Evolutionary conservation across 2,329 filamentous ascomycete genomes (phyloP), one percentile per base, ranked within the genome.

Genomic region (Pseudogymnoascus sp.): DNA sequence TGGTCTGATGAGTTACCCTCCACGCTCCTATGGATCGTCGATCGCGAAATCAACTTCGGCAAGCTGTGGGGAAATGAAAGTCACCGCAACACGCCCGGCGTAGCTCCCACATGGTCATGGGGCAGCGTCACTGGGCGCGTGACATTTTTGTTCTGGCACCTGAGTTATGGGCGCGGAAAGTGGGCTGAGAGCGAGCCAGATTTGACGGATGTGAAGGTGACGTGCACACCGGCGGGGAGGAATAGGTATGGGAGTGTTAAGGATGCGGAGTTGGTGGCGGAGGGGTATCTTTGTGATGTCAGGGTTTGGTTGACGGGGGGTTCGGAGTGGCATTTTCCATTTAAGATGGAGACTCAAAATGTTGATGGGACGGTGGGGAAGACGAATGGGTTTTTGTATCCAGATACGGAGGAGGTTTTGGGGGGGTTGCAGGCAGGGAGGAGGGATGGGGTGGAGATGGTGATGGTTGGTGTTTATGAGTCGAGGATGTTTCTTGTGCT

Each of bases 1-100:
- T 67, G 65, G 65, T 55, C 49, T 2, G 49, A 55, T 33, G 49
- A 55, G 28, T 4, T 55, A 2, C 49, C 49, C 4, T 55, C 49
- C n/a, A 55, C 49, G 8, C 49, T 55, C 8, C 16, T 55, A 12
- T 55, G 49, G 49, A 1, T 55, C 5, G 49, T 55, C 2, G n/a
- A 55, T 9, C 25, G 49, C 1, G 49, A 33, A 33, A 21, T 55
- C 4, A 21, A 33, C 9, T 55, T 33, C 4, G 49, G 49, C 9
- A n/a, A 25, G 4, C 5, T 55, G 28, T 55, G 49, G 49, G 49
- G 49, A 7, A 55, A 33, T 55, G 7, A 9, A 21, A 55, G 49
- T 21, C 6, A 55, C 5, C 49, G 49, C 25, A 55, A 33, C 12
- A 14, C 28, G 5, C 49, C 49, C 2, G 1, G 28, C 33, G 28